Evolutionary conservation across 148 eudicot genomes (phyloP).

Genomic region (Tetragonia tetragonoides): DNA sequence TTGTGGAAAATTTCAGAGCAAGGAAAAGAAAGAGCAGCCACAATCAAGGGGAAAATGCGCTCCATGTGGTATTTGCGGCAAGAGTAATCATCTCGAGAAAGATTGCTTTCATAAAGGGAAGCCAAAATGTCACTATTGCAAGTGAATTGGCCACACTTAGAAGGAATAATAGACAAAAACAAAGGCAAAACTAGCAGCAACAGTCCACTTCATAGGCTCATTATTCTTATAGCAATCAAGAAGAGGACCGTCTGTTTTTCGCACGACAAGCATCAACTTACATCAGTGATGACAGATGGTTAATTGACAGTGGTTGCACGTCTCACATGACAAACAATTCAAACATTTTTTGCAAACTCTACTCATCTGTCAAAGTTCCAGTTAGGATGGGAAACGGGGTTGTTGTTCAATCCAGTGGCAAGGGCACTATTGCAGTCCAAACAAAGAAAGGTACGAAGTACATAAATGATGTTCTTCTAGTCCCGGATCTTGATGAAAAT

Average conservation of each 20-base stretch:
- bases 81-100: background rate
- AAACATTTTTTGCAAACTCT: constrained; percentile 7
- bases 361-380: too few species aligned
- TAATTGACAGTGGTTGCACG: constrained; percentile 10
- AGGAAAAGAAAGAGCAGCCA: background rate
- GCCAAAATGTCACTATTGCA: background rate
- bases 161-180: background rate
- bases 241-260: background rate
- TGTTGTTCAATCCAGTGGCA: too few species aligned
- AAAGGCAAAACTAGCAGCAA: background rate
- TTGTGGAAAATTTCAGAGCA: background rate
- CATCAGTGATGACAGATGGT: background rate
- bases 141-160: background rate
- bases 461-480: constrained; percentile 16
- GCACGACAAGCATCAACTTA: background rate
- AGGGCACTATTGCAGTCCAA: too few species aligned
- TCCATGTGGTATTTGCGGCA: background rate
- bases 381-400: too few species aligned
- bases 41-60: background rate
- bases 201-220: background rate
- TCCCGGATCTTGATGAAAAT: constrained; percentile 11
- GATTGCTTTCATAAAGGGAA: too few species aligned
- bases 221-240: background rate
- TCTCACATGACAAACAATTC: constrained; percentile 23
- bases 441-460: too few species aligned